Evolutionary conservation across 129 eudicot genomes (phyloP), one percentile per base, ranked within the genome.

Genomic region (Pulicaria dysenterica): DNA sequence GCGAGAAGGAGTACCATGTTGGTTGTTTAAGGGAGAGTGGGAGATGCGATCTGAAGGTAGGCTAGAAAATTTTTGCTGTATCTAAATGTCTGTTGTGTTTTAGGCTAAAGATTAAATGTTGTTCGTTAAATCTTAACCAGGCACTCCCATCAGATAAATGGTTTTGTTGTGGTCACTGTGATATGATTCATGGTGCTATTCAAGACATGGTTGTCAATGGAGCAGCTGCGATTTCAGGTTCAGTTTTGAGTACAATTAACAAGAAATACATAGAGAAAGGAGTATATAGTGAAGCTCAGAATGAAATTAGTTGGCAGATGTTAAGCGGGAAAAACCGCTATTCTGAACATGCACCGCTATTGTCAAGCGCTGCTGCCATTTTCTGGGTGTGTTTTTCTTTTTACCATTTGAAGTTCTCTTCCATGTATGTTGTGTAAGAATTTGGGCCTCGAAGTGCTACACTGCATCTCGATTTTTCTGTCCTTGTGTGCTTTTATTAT

Each of bases 1-100:
- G 98, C 77, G 98, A 93, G 85, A 93, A 90, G 87, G 98, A 93
- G 81, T 90, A 90, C 71, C 98, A 93, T 87, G 95, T 93, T 75
- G 92, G 96, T 51, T 93, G 98, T 77, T 82, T 93, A 83, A 89
- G 98, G 60, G 85, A 80, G 37, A 79, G 67, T 46, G 96, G 95
- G 70, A 47, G 80, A 63, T 93, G 96, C 54, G 95, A 93, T 84
- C 75, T 93, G 70, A 93, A 93, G 70, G 98, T 89, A 75, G 76
- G 88, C 80, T 43, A 36, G 50, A 19, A 5, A 58, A 16, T 53
- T 71, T 4, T 66, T 46, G 37, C 12, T 66, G 38, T 78, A 64
- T 78, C 4, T 16, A 16, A 53, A 8, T 51, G 62, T 47, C n/a
- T 38, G 65, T 45, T 51, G 13, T 44, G 3, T 77, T 16, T 7